Evolutionary conservation across 2,329 filamentous ascomycete species (phyloP), one percentile per base, ranked within the genome.

Genomic region (Xylariaceae sp.): DNA sequence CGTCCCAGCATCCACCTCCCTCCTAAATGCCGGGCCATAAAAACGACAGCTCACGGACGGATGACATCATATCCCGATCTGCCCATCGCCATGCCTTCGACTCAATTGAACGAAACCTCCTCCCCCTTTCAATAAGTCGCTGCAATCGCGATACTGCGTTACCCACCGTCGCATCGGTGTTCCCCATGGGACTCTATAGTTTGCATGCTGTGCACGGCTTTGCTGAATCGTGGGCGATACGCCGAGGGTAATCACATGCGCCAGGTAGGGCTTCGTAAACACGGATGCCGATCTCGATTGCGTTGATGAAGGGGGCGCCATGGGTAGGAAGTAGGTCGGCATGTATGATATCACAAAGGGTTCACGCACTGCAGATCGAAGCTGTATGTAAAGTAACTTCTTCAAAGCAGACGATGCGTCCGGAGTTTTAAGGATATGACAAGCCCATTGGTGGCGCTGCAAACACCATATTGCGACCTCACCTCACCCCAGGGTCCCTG

Each of bases 31-130:
- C 37, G 23, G 50, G 53, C 37, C 39, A 15, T 50, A 35, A 35
- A 34, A 34, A 42, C 3, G 30, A 42, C 35, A 53, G 23, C n/a
- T 44, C 30, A 15, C 30, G 45, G 55, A 4, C 23, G 13, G 17
- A 56, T 63, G 61, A 63, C 61, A 63, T 63, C 50, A 61, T 61
- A 55, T 9, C 13, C 44, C 6, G 51, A 11, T 17, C 39, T 30
- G 39, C 47, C 10, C 17, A 45, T n/a, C 34, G 8, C n/a, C n/a
- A 6, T 3, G 10, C 42, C 10, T 13, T 13, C 42, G n/a, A 15
- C 5, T n/a, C 9, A 45, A 45, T 45, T 45, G 11, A 45, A 45
- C 42, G 13, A 45, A 30, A 30, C 23, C 23, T 5, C 5, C 23
- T 45, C 13, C 13, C 10, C 42, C 13, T 45, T 6, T 10, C 37